Base-by-base conservation (phyloP, 2,329 filamentous ascomycete species). In the Dactylonectria estremocensis region DNA sequence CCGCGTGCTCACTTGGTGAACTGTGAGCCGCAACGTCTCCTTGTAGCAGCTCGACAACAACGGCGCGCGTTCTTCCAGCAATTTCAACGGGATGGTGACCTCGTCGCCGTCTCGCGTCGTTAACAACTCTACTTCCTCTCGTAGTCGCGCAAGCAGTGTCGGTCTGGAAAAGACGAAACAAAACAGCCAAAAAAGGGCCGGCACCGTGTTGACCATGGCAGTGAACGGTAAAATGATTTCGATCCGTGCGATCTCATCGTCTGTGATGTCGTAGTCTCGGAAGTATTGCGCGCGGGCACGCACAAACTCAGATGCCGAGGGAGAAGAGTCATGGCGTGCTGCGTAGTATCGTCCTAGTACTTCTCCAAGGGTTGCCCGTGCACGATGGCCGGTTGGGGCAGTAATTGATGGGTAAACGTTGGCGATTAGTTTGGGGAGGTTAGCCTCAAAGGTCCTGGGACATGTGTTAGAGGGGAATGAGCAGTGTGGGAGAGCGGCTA, bases 11-110 rank as follows among this genome's bases (percentile, higher is more conserved):
- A 78, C 72, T 35, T 78, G 74, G 2, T 79, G 77, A 20, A 81
- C 79, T 33, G 74, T 74, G 1, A 84, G 52, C 31, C 85, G 82
- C 56, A 85, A 71, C 1, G 77, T 78, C 72, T 87, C 85, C 35
- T 81, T 80, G 67, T 81, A 85, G 11, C 77, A 76, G 24, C 64
- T 62, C 8, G 56, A 9, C 8, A 66, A 16, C 13, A 84, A 74
- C 0, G 83, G 82, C 66, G 81, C 84, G 3, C 72, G 59, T 6
- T 80, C 73, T 46, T 80, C 78, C n/a, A 87, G 72, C 2, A 66
- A 69, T 0, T 71, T 71, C 54, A 80, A 76, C 40, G 81, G 75
- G 14, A 86, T 72, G 5, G 68, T 77, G 35, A 70, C 74, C 9
- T 65, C 49, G 46, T 67, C 62, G 3, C 57, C 63, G 20, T 46